Percentiles rank a stretch among this genome's conserved stretches.
These are phyloP conservation scores for Turritis glabra DNA, from an alignment of 345 rosid genomes.

Conservation along the genomic window DNA sequence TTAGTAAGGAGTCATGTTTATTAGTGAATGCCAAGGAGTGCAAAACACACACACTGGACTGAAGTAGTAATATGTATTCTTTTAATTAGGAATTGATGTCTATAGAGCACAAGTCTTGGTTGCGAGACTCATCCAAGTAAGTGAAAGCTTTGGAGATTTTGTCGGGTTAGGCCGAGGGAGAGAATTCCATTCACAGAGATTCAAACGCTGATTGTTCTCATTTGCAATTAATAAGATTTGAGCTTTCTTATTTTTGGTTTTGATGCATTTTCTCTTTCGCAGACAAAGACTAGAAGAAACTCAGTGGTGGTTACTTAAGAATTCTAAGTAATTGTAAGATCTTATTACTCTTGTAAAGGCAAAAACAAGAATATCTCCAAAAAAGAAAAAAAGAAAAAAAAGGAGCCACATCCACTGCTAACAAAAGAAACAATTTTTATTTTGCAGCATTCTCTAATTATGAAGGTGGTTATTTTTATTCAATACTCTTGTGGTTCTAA, in stretches of 20 bases:
- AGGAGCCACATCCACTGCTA: slow-evolving; percentile 34
- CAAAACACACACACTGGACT: background rate
- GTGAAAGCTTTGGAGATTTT: background rate
- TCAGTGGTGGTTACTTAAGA: background rate
- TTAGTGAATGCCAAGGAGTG: background rate
- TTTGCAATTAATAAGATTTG: background rate
- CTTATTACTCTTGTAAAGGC: slow-evolving; percentile 26
- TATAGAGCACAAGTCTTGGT: too few relatives aligned
- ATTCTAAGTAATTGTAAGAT: slow-evolving; percentile 27
- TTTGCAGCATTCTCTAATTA: slow-evolving; percentile 20
- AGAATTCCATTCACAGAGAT: too few relatives aligned
- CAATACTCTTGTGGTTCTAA: slow-evolving; percentile 36
- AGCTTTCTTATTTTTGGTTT: background rate
- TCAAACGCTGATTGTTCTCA: too few relatives aligned
- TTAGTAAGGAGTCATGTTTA: background rate
- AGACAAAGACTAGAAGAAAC: background rate
- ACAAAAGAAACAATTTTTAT: slow-evolving; percentile 16
- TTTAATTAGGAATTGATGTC: too few relatives aligned
- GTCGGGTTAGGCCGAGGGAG: background rate
- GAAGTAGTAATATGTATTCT: background rate
- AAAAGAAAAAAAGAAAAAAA: background rate
- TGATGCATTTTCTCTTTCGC: background rate
- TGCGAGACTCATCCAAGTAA: too few relatives aligned
- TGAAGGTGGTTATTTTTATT: slow-evolving; percentile 28
- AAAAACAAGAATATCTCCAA: slow-evolving; percentile 29